Percentiles rank a stretch among this genome's conserved stretches.
Conservation (phyloP, 495 filamentous ascomycete genomes). For the Talaromyces nanjingensis region DNA sequence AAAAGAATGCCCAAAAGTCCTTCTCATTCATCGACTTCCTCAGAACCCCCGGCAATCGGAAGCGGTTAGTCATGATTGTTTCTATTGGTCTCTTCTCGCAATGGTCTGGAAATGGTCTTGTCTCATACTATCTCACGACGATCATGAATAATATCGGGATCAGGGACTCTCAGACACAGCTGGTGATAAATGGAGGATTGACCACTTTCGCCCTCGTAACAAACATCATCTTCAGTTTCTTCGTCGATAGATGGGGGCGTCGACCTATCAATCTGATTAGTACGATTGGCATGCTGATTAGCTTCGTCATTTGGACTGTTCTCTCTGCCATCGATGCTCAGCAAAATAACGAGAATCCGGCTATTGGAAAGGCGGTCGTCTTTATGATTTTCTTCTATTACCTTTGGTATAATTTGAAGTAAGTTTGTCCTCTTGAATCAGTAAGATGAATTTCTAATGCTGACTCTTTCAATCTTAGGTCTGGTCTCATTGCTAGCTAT, state of each 20-base stretch:
- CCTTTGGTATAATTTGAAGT: conserved; percentile 20
- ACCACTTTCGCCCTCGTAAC: conserved; percentile 46
- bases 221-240: conserved; percentile 45
- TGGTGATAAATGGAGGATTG: conserved; percentile 42
- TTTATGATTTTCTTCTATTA: conserved; percentile 58
- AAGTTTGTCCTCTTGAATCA: not conserved
- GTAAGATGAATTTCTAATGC: not conserved
- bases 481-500: conserved; percentile 52
- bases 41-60: conserved; percentile 46
- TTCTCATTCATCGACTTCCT: conserved; percentile 53
- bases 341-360: conserved; percentile 21
- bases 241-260: conserved; percentile 29
- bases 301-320: conserved; percentile 53
- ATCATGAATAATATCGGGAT: conserved; percentile 29
- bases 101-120: conserved; percentile 32
- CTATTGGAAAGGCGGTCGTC: conserved; percentile 30
- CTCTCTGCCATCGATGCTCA: conserved; percentile 32
- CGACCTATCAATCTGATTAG: conserved; percentile 50
- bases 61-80: conserved; percentile 49
- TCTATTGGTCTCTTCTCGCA: conserved; percentile 48
- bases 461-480: conserved; percentile 19
- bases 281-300: conserved; percentile 50
- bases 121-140: conserved; percentile 30
- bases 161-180: conserved; percentile 32
- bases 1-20: conserved; percentile 38